A percentile compares a stretch with the other conserved stretches of the same genome.
Conservation (phyloP, 1,284 basidiomycete genomes). For the Schizopora paradoxa region DNA sequence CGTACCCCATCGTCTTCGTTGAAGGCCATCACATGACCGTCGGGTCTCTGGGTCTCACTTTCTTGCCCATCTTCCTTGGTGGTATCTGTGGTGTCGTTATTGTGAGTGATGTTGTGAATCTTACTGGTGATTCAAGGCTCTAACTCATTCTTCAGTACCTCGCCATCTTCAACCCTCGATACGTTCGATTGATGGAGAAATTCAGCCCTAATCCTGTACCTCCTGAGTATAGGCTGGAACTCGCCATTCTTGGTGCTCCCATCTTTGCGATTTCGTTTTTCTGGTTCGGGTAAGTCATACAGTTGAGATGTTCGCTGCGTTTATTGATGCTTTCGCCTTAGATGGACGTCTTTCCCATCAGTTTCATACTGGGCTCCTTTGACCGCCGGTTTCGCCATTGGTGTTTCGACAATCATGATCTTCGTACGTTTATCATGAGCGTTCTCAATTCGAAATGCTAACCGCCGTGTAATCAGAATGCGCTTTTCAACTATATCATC, state of each 20-base stretch:
- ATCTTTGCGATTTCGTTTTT: slow-evolving; percentile 56
- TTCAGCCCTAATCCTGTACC: slow-evolving; percentile 51
- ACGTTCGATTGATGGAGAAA: slow-evolving; percentile 39
- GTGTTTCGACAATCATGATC: slow-evolving; percentile 51
- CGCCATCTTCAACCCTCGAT: slow-evolving; percentile 48
- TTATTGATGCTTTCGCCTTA: slow-evolving; percentile 27
- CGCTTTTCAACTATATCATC: slow-evolving; percentile 52
- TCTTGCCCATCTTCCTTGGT: slow-evolving; percentile 51
- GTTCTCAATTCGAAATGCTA: background rate
- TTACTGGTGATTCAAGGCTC: slow-evolving; percentile 24
- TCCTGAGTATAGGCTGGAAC: slow-evolving; percentile 61
- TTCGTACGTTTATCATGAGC: slow-evolving; percentile 38
- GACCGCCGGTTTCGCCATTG: slow-evolving; percentile 44
- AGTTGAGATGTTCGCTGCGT: slow-evolving; percentile 39
- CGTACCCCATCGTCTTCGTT: slow-evolving; percentile 54
- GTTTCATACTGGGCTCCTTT: slow-evolving; percentile 57
- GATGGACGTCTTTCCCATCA: slow-evolving; percentile 49
- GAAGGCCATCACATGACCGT: slow-evolving; percentile 46
- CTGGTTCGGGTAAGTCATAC: no score
- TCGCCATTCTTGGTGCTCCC: slow-evolving; percentile 50
- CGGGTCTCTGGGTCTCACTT: slow-evolving; percentile 47
- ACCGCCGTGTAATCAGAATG: slow-evolving; percentile 30
- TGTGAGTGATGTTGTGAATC: slow-evolving; percentile 28
- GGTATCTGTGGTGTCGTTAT: slow-evolving; percentile 40
- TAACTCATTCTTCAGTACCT: slow-evolving; percentile 39